Base-by-base conservation (phyloP, 164 flowering plant species). In the Magnolia sinica region DNA sequence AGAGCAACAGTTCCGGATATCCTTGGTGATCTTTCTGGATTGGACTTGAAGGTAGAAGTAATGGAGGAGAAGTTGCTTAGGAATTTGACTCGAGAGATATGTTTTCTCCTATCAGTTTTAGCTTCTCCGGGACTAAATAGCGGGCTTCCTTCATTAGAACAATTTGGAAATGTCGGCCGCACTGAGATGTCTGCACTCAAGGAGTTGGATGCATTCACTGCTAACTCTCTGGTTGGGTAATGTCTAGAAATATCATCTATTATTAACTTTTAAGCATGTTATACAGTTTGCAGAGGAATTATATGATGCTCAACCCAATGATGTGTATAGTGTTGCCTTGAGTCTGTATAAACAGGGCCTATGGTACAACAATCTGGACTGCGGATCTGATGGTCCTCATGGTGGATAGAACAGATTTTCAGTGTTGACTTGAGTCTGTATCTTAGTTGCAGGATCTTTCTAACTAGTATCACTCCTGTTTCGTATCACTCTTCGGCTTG, bases 51-150 rank as follows among this genome's bases (percentile, higher is more conserved):
- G 82, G 84, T 90, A 64, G 99, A 96, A 87, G 98, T 96, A 6
- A 91, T 94, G 94, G 99, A 91, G 84, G 99, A 96, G 81, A 94
- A 94, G 87, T 80, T 94, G 72, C 97, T 94, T 64, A 85, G 98
- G 55, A 90, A 84, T 81, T 79, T 96, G 76, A 94, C 98, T 73
- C 95, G 99, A 71, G 98, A 96, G 81, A 84, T 89, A 24, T 91
- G 97, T 80, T 79, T 84, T 45, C 89, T 96, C 37, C 88, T 96
- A 49, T 85, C 92, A 13, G 88, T 86, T 74, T 73, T 94, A 73
- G 97, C 98, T 78, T 91, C 94, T 7, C 86, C 96, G 1, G 89
- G 86, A 71, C 80, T 93, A 63, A 96, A 96, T 81, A 59, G 78
- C 24, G 93, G 91, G 49, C 87, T 94, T 71, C 94, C 96, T 76